Base-by-base conservation (phyloP, 116 monocot species). In the Iris pallida region DNA sequence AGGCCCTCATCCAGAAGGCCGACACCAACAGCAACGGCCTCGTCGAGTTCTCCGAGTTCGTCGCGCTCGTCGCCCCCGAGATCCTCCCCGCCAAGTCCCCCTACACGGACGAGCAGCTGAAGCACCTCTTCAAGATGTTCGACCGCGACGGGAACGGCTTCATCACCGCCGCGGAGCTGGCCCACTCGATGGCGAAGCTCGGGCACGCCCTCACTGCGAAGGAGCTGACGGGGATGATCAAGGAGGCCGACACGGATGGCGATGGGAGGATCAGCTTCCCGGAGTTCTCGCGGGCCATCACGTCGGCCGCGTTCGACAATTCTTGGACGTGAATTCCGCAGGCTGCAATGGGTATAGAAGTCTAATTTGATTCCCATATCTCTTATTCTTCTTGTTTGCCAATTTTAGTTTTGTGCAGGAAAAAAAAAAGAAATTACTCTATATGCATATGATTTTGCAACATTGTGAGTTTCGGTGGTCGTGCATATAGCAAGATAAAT, bases 221-320 rank as follows among this genome's bases (percentile, higher is more conserved):
- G 71, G 94, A 94, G 82, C 85, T 94, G 59, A 90, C 85, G 4
- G 94, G 88, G 30, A 90, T 94, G 90, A 90, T 94, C 70, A 83
- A 81, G 75, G 94, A 94, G 79, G 94, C 94, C 4, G 94, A 94
- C 65, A 76, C 76, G 11, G 88, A 90, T 43, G 90, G 94, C 20
- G 90, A 94, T 16, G 94, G 94, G 3, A 73, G 77, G 54, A 94
- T 94, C 61, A 87, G 68, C 60, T 94, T 94, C 55, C 73, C 73
- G 18, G 94, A 94, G 76, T 94, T 94, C 75, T 78, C 90, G 5
- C 73, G 64, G 57, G 94, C 90, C 16, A 94, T 94, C 56, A 83
- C 75, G 20, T 89, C 85, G 1, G 94, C 94, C 16, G 90, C 94
- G 2, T 85, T 86, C 69, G 86, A 82, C 53, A 85, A 78, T 51